Base-by-base conservation (phyloP, 2,329 filamentous ascomycete genomes). In the Pestalotiopsis sp. region DNA sequence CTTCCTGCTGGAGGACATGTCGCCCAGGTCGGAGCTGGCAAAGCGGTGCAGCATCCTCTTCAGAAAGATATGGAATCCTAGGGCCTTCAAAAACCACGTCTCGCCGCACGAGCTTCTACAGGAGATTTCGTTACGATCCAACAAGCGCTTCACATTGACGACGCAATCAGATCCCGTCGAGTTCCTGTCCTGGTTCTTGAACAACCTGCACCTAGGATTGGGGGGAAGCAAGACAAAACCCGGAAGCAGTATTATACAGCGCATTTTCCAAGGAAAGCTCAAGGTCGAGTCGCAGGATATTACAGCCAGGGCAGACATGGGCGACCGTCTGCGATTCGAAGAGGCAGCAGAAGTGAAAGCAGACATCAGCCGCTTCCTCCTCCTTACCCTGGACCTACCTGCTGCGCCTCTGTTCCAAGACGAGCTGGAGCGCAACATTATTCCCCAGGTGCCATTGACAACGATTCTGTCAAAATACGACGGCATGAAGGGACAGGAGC, bases 11-110 rank as follows among this genome's bases (percentile, higher is more conserved):
- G 93, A 97, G 77, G 89, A 97, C 73, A 91, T 98, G 65, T 86
- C 86, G 12, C 87, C 86, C 69, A 91, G 80, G 36, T 74, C 93
- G 2, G 94, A 98, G 81, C 89, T 99, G 41, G 93, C 93, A 67
- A 92, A 96, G 79, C 90, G 96, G 12, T 95, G 95, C 77, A 93
- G 92, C 74, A 96, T 94, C 67, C 87, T 99, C 23, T 90, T 98
- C 70, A 92, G 96, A 78, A 99, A 99, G 83, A 93, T 99, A 73
- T 99, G 96, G 96, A 99, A 99, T 79, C 92, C 95, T 2, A 92
- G 93, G 74, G 95, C 96, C 11, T 99, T 99, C 87, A 97, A 97
- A 81, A 91, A 92, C 4, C 96, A 99, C 80, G 96, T 99, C 66
- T 98, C 95, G 11, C 96, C 96, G 0, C 96, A 99, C 84, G 96